Percentiles rank a stretch among this genome's conserved stretches.
These are phyloP conservation scores for Xylariaceae sp. DNA, from an alignment of 2,329 filamentous ascomycete species.

Conservation along the genomic window DNA sequence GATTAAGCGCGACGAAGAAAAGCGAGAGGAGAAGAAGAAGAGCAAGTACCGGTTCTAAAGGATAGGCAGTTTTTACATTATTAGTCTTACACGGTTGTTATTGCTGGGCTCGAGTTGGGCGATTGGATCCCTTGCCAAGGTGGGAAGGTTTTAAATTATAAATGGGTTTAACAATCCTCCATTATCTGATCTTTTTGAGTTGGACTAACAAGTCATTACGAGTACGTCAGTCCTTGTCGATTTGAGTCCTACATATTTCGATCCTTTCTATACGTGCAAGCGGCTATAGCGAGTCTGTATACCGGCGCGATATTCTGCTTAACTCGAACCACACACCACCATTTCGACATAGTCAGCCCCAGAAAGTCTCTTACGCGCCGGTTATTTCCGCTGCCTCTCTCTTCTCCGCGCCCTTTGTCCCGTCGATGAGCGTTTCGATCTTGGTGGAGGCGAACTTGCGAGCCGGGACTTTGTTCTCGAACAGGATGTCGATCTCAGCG, in stretches of 20 bases:
- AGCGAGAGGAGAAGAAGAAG: constrained; percentile 57
- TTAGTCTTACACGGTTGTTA: not conserved
- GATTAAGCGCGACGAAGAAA: constrained; percentile 80
- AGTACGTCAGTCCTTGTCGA: not conserved
- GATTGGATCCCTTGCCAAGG: not conserved
- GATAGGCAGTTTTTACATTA: not conserved
- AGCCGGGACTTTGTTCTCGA: constrained; percentile 36
- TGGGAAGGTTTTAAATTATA: not conserved
- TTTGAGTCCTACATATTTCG: not conserved
- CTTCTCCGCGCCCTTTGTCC: constrained; percentile 29
- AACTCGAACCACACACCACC: not conserved
- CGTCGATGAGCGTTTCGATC: constrained; percentile 27
- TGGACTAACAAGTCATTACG: not conserved
- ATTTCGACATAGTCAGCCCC: not conserved
- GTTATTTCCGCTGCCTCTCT: constrained; percentile 23
- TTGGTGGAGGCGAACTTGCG: constrained; percentile 32
- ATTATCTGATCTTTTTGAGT: not conserved
- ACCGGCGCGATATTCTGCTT: not conserved
- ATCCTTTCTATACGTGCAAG: not conserved
- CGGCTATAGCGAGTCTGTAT: not conserved
- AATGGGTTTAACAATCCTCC: not conserved
- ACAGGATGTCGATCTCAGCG: constrained; percentile 45
- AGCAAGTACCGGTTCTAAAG: constrained; percentile 42
- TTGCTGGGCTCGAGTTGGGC: not conserved
- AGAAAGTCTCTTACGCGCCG: not conserved